Evolutionary conservation across 805 yeast species (phyloP).

Genomic region (Lipomyces sp.): DNA sequence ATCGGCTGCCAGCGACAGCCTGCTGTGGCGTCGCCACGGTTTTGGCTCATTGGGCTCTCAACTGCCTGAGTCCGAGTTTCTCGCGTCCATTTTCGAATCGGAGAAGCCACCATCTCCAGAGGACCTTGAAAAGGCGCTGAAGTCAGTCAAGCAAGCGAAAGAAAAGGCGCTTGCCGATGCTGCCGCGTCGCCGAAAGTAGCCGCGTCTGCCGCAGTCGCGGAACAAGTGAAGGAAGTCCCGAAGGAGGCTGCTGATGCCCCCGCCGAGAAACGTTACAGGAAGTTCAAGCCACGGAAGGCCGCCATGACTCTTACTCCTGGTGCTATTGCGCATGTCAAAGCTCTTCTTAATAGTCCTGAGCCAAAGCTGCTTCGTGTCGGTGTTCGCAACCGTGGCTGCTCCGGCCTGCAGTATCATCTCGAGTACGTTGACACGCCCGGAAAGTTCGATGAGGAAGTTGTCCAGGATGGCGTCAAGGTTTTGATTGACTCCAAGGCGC

Average conservation of each 20-base stretch:
- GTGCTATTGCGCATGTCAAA: conserved; percentile 69
- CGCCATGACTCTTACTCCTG: conserved; percentile 72
- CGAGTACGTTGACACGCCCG: conserved; percentile 85
- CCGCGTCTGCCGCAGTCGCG: conserved; percentile 29
- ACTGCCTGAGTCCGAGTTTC: conserved; percentile 20
- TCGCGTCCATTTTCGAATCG: conserved; percentile 23
- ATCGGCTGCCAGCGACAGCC: neutral
- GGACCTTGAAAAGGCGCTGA: conserved; percentile 19
- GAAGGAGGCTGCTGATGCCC: neutral
- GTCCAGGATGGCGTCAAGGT: conserved; percentile 91
- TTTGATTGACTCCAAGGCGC: conserved; percentile 90
- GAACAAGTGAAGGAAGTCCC: conserved; percentile 35
- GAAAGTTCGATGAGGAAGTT: conserved; percentile 91
- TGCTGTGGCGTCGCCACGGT: conserved; percentile 23
- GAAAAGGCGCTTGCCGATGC: neutral
- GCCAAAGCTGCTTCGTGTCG: conserved; percentile 85
- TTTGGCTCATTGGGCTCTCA: conserved; percentile 3
- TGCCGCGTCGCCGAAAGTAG: conserved; percentile 29
- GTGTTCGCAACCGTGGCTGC: conserved; percentile 95
- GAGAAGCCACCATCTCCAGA: conserved; percentile 27
- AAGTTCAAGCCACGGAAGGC: conserved; percentile 84
- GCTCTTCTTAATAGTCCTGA: conserved; percentile 71
- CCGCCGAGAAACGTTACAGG: conserved; percentile 43
- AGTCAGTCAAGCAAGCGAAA: conserved; percentile 12
- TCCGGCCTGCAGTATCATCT: conserved; percentile 90